Percentiles rank a stretch among this genome's conserved stretches.
Evolutionary conservation across 148 eudicot species (phyloP).

Genomic region (Cornus kousa): DNA sequence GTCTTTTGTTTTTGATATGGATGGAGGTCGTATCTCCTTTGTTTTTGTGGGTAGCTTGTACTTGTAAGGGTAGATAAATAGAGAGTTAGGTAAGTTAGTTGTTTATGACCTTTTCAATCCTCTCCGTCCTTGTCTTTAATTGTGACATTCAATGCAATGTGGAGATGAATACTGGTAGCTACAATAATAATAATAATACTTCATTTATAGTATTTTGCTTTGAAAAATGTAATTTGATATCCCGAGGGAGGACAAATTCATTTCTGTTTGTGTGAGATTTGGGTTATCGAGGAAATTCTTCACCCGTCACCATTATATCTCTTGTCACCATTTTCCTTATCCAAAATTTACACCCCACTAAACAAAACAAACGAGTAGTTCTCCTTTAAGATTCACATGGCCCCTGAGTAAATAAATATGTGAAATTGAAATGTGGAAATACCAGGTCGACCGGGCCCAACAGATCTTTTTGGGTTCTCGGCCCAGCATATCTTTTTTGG

Average conservation of each 20-base stretch:
- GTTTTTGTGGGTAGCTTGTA: not conserved
- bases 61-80: slow-evolving; percentile 3
- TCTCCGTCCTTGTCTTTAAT: not conserved
- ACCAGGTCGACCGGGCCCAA: too few relatives aligned
- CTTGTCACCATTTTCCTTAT: too few relatives aligned
- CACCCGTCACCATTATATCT: too few relatives aligned
- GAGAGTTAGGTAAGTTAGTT: not conserved
- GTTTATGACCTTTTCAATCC: not conserved
- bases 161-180: not conserved
- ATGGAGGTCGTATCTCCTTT: not conserved
- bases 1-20: not conserved
- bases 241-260: not conserved
- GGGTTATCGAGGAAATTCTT: too few relatives aligned
- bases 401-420: too few relatives aligned
- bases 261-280: not conserved
- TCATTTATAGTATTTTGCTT: slow-evolving; percentile 9
- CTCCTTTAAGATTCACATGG: too few relatives aligned
- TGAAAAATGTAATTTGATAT: slow-evolving; percentile 17
- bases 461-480: too few relatives aligned
- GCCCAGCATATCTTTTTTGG: too few relatives aligned
- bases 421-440: too few relatives aligned
- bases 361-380: too few relatives aligned
- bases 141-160: not conserved
- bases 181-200: not conserved
- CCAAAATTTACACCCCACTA: too few relatives aligned